Base-by-base conservation (phyloP, 2,329 filamentous ascomycete species). In the Pyrenophora teres region DNA sequence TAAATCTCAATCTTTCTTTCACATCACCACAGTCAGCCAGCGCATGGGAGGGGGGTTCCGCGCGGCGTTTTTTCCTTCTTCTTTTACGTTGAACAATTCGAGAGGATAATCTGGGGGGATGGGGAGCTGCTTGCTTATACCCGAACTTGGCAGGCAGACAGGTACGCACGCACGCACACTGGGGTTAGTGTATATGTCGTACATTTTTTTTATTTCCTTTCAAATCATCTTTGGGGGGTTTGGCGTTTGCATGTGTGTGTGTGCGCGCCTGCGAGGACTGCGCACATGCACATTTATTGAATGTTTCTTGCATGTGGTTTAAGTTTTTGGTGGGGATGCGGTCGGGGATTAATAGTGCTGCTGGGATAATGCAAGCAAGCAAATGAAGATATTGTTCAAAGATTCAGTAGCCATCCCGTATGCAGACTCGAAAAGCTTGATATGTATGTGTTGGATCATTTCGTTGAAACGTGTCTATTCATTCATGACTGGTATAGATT, bases 141-240 rank as follows among this genome's bases (percentile, higher is more conserved):
- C 61, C 59, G 51, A 50, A 18, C 25, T 25, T 30, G 10, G 27
- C 10, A 12, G 27, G 27, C 27, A 12, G 27, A 30, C 27, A 2
- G 27, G 9, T 9, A 12, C 7, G 10, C 10, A 30, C 2, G 9
- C 27, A 30, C 27, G 10, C 27, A 30, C 59, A 61, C 61, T 60
- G 55, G 57, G 55, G 61, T 5, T 45, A 64, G 59, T 64, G 61
- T 61, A 64, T 47, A 59, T 50, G 54, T 53, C 59, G 50, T 48
- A 56, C 46, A 27, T 44, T 43, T 49, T 42, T 32, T 18, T 27
- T 39, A 50, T 46, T 31, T 15, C 25, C 21, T 39, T 54, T 46
- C 21, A 15, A 18, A 30, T 47, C 12, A 8, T 45, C 32, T 41
- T 27, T 37, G 18, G 3, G 19, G 19, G 19, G 19, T 6, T 41